Evolutionary conservation across 371 early-diverging fungal species (phyloP), one percentile per base, ranked within the genome.

Genomic region (Syncephalastrum racemosum): DNA sequence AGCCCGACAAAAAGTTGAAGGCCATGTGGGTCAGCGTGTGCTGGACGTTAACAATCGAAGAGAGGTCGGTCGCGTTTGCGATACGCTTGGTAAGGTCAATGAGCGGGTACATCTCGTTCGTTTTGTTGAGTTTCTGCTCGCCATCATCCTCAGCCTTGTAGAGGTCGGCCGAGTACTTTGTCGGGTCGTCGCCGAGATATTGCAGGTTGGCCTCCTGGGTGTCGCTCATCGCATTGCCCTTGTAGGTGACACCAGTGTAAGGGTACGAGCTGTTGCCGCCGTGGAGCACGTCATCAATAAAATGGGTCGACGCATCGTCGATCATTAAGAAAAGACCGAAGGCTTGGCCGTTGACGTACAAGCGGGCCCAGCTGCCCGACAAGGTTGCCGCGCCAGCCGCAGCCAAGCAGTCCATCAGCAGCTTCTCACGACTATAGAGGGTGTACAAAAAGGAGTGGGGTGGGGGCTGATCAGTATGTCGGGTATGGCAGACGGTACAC

Each of bases 271-370:
- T 60, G 25, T 70, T 53, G 43, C 73, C 73, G 22, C 58, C 73
- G 25, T 70, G 63, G 20, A 82, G 58, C 1, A 73, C 62, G 46
- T 73, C 70, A 49, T 80, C 75, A 46, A 69, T 52, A 31, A 75
- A 64, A 23, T 72, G 74, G 48, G 71, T 79, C 18, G 80, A 72
- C 46, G 71, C 72, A 55, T 82, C 83, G 53, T 82, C 83, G 56
- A 76, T 79, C 69, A 82, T 67, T 53, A 82, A 52, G 64, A 63
- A 82, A n/a, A 82, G 65, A 50, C 83, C 83, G 24, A 70, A 77
- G n/a, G 76, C 56, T 45, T 69, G 70, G 44, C 69, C 69, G 57
- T 82, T 82, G 59, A 82, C 65, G 41, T 66, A 80, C 5, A 82
- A 64, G 63, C 83, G 79, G 16, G 68, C 66, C 65, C 74, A 82